Evolutionary conservation across 345 rosid species (phyloP), one percentile per base, ranked within the genome.

Genomic region (Firmiana major): DNA sequence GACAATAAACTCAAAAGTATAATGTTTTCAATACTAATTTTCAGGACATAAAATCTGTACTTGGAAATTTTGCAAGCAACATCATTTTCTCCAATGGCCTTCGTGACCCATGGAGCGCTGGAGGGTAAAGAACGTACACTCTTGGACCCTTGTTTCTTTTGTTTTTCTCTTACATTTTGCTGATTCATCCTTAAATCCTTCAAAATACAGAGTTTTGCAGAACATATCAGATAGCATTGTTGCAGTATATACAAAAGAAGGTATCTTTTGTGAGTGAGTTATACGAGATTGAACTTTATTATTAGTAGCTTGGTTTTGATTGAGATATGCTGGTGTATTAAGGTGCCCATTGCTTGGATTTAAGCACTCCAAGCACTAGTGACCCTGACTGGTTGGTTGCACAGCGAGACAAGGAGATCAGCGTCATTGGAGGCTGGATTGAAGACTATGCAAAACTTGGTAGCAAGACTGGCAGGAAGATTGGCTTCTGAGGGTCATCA

Each of bases 61-160:
- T 88, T 0, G 71, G 66, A 8, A 79, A 78, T 19, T 87, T 87
- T 71, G 87, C 70, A 8, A 88, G 89, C 84, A 88, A 88, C 74
- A 83, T 88, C 59, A 88, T 88, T 51, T 88, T 88, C 85, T 88
- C 89, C 13, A 86, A 86, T 17, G 89, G 91, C 17, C 80, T 86
- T 5, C 55, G 72, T 63, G 89, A 86, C 81, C 91, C 91, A 62
- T 88, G 83, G 12, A 86, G 89, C 58, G 74, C 77, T 28, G 86
- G 87, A 80, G 89, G 88, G 91, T 88, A 83, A 36, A 3, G 7
- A 22, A 22, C 12, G 22, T 1, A 57, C 62, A 57, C 62, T 57
- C 31, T 57, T 9, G 1, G 9, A 4, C 5, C 62, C 0, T 57
- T 22, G 22, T 57, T 2, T 0, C 4, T 48, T 54, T 19, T 54